Evolutionary conservation across 495 filamentous ascomycete species (phyloP), one percentile per base, ranked within the genome.

Genomic region (Hapsidospora chrysogenum): DNA sequence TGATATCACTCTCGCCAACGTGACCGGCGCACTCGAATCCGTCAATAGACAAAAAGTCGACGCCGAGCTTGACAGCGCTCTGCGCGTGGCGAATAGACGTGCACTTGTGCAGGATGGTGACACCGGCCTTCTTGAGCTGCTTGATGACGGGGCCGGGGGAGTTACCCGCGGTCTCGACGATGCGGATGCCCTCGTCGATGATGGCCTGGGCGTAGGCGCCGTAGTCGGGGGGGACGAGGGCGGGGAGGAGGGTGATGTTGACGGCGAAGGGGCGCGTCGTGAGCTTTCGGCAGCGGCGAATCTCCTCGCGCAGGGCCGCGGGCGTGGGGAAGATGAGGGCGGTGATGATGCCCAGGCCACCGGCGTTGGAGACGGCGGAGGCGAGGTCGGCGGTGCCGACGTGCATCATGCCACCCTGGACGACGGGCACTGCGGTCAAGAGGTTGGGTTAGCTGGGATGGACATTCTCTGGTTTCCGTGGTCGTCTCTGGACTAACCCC

Each of bases 91-190:
- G 64, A 55, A 97, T 86, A 1, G 87, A 93, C 15, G 89, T 97
- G 64, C 89, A 97, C 61, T 97, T 97, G 66, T 97, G 89, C 31
- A 97, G 67, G 45, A 97, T 74, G 37, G 70, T 84, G 45, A 63
- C 73, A 20, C 70, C 72, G 18, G 75, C 82, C 33, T 70, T 65
- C 63, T 97, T 97, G 37, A 97, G 67, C 60, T 85, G 71, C 52
- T 70, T 57, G 58, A 97, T 95, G 23, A 97, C 78, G 11, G 85
- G 82, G 10, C 85, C 89, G 0, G 89, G 89, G 51, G 72, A 80
- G 63, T 97, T 95, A 30, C 89, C 89, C 9, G 89, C 89, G 5
- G 89, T 97, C 64, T 97, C 89, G 46, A 97, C 89, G 46, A 97
- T 82, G 48, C 72, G 76, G 61, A 97, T 69, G 16, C 86, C 87